Percentiles rank a stretch among this genome's conserved stretches.
Conservation (phyloP, 2,329 filamentous ascomycete species). For the Penicillium polonicum region DNA sequence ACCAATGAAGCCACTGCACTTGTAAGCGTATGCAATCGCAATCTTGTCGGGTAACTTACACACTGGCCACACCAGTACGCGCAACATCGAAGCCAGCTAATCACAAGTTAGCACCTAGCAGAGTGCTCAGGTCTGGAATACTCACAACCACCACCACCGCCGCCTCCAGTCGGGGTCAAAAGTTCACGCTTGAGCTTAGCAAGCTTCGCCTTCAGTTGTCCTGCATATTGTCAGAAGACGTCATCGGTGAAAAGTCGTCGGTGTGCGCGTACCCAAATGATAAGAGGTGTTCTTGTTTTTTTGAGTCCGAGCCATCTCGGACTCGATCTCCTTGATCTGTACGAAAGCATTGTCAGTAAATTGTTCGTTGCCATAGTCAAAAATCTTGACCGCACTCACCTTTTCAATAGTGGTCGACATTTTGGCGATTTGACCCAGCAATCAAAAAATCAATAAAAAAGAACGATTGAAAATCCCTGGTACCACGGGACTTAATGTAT, state of each 20-base stretch:
- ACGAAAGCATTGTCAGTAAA: conserved; percentile 33
- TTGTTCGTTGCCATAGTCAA: conserved; percentile 4
- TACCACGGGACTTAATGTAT: background rate
- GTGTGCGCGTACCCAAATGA: conserved; percentile 65
- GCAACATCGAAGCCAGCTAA: conserved; percentile 91
- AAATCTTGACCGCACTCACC: conserved; percentile 60
- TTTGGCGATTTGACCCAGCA: conserved; percentile 43
- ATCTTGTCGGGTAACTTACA: conserved; percentile 49
- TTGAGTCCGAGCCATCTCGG: conserved; percentile 96
- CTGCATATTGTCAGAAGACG: conserved; percentile 37
- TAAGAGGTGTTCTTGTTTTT: conserved; percentile 96
- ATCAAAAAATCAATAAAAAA: conserved; percentile 10
- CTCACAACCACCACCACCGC: conserved; percentile 72
- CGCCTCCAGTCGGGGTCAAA: conserved; percentile 74
- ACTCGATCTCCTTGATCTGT: conserved; percentile 94
- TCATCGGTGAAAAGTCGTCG: conserved; percentile 6
- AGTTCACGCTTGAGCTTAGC: conserved; percentile 97
- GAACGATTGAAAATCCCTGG: background rate
- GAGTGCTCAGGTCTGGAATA: conserved; percentile 7
- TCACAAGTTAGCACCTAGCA: conserved; percentile 20
- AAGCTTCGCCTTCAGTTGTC: conserved; percentile 94
- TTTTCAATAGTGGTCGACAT: conserved; percentile 99
- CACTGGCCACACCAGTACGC: conserved; percentile 92
- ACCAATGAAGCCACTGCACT: conserved; percentile 75
- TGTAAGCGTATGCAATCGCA: conserved; percentile 14